phyloP scores from a whole-genome alignment of 768 basidiomycete species.

The Trametes coccinea region DNA sequence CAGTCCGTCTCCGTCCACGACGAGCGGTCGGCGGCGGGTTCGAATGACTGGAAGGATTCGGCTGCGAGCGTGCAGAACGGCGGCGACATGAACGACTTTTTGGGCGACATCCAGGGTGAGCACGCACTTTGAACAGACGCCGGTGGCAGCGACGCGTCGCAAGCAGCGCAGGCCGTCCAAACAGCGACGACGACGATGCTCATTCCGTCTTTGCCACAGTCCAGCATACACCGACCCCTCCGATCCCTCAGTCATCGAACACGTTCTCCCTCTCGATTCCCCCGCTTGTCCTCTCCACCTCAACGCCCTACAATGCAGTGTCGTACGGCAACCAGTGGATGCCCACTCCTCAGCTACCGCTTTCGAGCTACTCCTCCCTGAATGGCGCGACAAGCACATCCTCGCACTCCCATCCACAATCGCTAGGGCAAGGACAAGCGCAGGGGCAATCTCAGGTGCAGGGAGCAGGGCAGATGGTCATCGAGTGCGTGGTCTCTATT shows the following conservation, averaged over 20 bases:
- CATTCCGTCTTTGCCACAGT: conserved; percentile 12
- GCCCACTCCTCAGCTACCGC: conserved; percentile 46
- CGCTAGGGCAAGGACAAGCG: conserved; percentile 3
- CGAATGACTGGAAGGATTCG: conserved; percentile 35
- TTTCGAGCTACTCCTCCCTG: conserved; percentile 75
- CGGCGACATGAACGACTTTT: conserved; percentile 42
- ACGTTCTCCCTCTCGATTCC: conserved; percentile 38
- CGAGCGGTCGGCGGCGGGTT: conserved; percentile 21
- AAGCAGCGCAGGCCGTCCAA: conserved; percentile 6
- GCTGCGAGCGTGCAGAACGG: conserved; percentile 35
- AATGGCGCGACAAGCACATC: conserved; percentile 67
- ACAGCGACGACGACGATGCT: conserved; percentile 1
- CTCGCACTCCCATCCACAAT: conserved; percentile 33
- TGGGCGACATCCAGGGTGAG: conserved; percentile 47
- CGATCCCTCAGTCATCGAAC: conserved; percentile 40
- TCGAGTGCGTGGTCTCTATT: conserved; percentile 57
- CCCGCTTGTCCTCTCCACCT: conserved; percentile 43
- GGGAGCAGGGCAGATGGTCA: conserved; percentile 49
- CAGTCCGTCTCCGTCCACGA: conserved; percentile 23
- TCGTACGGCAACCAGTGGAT: conserved; percentile 48
- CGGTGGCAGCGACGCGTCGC: conserved; percentile 18
- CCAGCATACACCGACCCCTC: conserved; percentile 39
- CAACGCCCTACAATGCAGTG: conserved; percentile 51
- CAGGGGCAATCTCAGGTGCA: conserved; percentile 30
- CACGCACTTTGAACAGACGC: conserved; percentile 21